These are phyloP conservation scores for Solanum hybrid DNA, from an alignment of 305 asterid genomes.

Conservation along the genomic window DNA sequence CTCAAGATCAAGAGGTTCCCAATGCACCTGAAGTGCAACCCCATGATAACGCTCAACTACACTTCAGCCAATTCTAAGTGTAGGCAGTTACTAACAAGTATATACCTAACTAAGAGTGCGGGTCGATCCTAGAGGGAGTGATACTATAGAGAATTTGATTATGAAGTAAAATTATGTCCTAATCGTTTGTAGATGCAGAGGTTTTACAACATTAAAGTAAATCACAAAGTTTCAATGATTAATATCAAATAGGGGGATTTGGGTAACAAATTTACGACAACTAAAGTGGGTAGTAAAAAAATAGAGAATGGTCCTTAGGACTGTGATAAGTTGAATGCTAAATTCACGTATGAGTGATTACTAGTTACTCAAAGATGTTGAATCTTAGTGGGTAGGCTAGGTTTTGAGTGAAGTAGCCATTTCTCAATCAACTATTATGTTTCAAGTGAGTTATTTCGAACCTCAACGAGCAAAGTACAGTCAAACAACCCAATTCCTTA, in stretches of 20 bases:
- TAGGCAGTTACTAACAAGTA: background rate
- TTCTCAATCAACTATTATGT: background rate
- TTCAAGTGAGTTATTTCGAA: too few relatives aligned
- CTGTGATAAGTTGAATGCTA: too few relatives aligned
- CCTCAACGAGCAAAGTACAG: too few relatives aligned
- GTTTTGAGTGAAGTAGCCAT: background rate
- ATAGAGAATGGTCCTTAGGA: background rate
- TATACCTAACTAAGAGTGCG: background rate
- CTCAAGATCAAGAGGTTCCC: background rate
- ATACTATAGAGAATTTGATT: too few relatives aligned
- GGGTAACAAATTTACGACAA: background rate
- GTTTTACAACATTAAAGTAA: background rate
- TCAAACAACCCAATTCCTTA: too few relatives aligned
- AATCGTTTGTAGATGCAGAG: too few relatives aligned
- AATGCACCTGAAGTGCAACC: background rate
- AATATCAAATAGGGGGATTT: background rate
- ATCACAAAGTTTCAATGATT: background rate
- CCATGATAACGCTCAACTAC: background rate
- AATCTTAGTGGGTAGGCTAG: background rate
- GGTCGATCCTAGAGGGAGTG: too few relatives aligned
- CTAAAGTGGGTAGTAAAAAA: background rate
- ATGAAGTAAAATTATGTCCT: too few relatives aligned
- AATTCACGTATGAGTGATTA: too few relatives aligned
- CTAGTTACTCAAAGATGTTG: background rate
- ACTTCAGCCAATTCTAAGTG: background rate